Evolutionary conservation across 2,329 filamentous ascomycete genomes (phyloP), one percentile per base, ranked within the genome.

Genomic region (Monosporascus sp.): DNA sequence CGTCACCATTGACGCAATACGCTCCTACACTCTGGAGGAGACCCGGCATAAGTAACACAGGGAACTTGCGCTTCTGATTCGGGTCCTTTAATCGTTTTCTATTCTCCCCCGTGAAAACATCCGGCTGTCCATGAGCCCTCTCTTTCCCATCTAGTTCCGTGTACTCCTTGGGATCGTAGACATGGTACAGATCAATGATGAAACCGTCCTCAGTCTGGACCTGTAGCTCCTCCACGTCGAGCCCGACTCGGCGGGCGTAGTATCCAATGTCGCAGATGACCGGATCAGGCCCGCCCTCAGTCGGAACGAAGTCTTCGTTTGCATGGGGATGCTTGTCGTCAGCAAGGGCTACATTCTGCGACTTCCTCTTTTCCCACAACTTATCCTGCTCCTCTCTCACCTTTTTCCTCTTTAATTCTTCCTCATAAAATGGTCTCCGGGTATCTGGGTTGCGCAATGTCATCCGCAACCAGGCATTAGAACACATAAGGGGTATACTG

Each of bases 121-220:
- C 75, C 0, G 88, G 85, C 0, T 81, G 82, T 4, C 80, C 78
- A 17, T 81, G 71, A 1, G 74, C 67, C 20, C 81, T 76, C 37
- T 84, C 73, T 1, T 76, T 69, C 1, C 75, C 67, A 0, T 74
- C 64, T 5, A 79, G 69, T 1, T 78, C 77, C 0, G 74, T 76
- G 65, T 91, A 87, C 55, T 93, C 87, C 48, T 79, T 81, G 0
- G 93, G 93, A 58, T 96, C 87, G 68, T 89, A 96, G 26, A 97
- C 78, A 68, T 97, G 93, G 86, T 89, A 96, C 1, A 97, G 77
- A 22, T 88, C 84, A 57, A 97, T 88, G 46, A 97, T 83, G 66
- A 96, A 97, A 1, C 92, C 92, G 64, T 97, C 93, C 68, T 97
- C 92, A 0, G 93, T 97, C 69, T 96, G 87, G 0, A 97, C 91